Percentiles rank a stretch among this genome's conserved stretches.
Evolutionary conservation across 2,329 filamentous ascomycete species (phyloP).

Genomic region (Ploettnerulaceae sp.): DNA sequence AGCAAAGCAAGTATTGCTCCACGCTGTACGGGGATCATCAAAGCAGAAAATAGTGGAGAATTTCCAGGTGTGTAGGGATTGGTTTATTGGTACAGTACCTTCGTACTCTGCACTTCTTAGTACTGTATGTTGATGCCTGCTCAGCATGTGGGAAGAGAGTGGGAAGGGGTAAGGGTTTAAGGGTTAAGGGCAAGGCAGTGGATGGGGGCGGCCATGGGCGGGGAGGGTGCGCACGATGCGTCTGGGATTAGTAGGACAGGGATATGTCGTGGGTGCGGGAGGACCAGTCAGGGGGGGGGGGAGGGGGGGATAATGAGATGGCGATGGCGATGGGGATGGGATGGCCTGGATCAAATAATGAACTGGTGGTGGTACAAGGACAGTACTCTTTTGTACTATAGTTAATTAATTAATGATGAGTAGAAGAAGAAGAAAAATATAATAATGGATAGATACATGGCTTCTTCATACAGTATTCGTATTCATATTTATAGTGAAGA

Average conservation of each 20-base stretch:
- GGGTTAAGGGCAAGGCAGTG: too few species aligned
- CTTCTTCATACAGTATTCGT: too few species aligned
- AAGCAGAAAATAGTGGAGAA: background rate
- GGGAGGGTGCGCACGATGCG: slow-evolving; percentile 1
- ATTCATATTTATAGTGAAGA: too few species aligned
- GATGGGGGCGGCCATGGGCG: background rate
- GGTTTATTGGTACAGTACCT: too few species aligned
- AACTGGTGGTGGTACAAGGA: background rate
- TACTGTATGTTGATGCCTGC: background rate
- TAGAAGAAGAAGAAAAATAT: background rate
- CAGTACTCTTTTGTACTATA: too few species aligned
- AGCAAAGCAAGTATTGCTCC: too few species aligned
- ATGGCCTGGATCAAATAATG: background rate
- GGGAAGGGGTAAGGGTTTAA: background rate
- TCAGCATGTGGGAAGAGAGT: background rate
- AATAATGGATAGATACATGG: too few species aligned
- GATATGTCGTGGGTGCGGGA: background rate
- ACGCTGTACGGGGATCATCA: slow-evolving; percentile 2
- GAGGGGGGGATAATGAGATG: background rate
- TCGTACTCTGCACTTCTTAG: too few species aligned
- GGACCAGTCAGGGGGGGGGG: too few species aligned
- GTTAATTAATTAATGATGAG: background rate
- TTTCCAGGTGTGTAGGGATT: background rate
- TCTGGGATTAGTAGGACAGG: background rate
- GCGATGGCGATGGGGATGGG: too few species aligned